Conservation (phyloP, 2,329 filamentous ascomycete genomes). For the Amesomyces nigricolor region DNA sequence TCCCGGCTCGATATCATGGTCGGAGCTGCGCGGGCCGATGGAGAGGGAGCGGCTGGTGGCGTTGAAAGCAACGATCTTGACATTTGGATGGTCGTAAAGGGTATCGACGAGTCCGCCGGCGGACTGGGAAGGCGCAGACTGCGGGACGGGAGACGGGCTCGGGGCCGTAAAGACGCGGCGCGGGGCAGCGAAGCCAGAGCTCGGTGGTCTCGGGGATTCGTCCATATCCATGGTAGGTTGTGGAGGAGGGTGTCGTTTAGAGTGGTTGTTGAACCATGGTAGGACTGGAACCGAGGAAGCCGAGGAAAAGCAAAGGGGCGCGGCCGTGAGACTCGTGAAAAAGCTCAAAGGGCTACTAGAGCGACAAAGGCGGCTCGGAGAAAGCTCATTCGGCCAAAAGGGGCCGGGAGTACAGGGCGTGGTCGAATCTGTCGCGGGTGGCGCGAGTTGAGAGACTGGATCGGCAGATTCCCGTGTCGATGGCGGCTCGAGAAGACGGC, state of each 20-base stretch:
- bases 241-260: conserved; percentile 18
- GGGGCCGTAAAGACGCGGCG: conserved; percentile 36
- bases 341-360: not conserved
- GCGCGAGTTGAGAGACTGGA: conserved; percentile 11
- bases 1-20: conserved; percentile 47
- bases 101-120: conserved; percentile 52
- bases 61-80: conserved; percentile 59
- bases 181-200: conserved; percentile 22
- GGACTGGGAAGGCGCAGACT: conserved; percentile 24
- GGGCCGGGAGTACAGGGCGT: not conserved
- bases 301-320: not conserved
- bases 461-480: conserved; percentile 1
- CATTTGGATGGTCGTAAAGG: conserved; percentile 66
- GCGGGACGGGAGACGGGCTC: conserved; percentile 25
- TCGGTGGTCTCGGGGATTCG: conserved; percentile 24
- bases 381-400: not conserved
- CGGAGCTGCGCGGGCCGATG: conserved; percentile 31
- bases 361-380: not conserved
- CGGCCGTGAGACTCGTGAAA: not conserved
- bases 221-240: no score
- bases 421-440: conserved; percentile 2
- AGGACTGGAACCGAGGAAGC: not conserved
- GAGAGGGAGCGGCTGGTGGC: conserved; percentile 33
- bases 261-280: conserved; percentile 16
- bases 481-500: not conserved